Percentiles rank a stretch among this genome's conserved stretches.
Conservation (phyloP, 495 filamentous ascomycete genomes). For the Monascus purpureus region DNA sequence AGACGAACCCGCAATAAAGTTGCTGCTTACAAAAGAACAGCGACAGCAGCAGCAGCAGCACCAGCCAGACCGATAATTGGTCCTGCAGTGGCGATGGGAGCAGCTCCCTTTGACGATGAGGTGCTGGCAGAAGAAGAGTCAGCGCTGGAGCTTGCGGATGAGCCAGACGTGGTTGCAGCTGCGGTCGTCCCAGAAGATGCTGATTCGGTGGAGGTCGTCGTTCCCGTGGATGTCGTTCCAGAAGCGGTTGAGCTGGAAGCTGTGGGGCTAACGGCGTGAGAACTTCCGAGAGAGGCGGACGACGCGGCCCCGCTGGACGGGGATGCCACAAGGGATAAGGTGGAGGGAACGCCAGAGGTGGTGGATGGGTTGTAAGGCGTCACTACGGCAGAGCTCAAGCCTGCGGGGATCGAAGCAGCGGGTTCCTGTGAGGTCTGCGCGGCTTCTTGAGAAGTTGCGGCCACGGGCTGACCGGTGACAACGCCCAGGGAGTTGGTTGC, state of each 20-base stretch:
- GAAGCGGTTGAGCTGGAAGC: conserved; percentile 2
- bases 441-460: conserved; percentile 26
- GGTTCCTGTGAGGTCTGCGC: conserved; percentile 29
- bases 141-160: no score
- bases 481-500: conserved; percentile 43
- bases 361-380: conserved; percentile 8
- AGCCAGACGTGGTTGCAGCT: conserved; percentile 4
- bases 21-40: no score
- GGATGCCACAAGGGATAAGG: conserved; percentile 12
- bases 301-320: conserved; percentile 6
- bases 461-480: conserved; percentile 36
- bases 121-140: background rate
- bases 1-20: no score
- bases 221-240: conserved; percentile 7
- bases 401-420: conserved; percentile 36
- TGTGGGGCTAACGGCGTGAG: conserved; percentile 6
- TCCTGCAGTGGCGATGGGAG: conserved; percentile 14
- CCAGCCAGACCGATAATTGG: conserved; percentile 28
- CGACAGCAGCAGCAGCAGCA: conserved; percentile 28
- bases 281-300: conserved; percentile 6
- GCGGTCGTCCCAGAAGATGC: conserved; percentile 19
- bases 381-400: conserved; percentile 17
- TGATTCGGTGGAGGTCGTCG: conserved; percentile 8
- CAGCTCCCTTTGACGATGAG: background rate
- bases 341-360: conserved; percentile 11